These are phyloP conservation scores for Backusella tuberculispora DNA, from an alignment of 192 early-diverging fungal genomes.

Conservation along the genomic window DNA sequence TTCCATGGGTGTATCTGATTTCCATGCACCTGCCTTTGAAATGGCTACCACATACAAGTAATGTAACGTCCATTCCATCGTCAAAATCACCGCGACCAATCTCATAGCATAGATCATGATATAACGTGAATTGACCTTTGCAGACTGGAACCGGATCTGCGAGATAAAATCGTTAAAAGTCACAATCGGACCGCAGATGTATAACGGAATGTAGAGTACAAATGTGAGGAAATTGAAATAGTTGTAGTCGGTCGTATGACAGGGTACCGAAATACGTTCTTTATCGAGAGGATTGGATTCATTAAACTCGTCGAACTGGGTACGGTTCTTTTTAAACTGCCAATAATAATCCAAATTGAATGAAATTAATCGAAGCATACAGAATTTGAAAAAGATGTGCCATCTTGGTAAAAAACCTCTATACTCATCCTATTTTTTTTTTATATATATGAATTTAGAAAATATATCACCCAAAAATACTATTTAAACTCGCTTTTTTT, in stretches of 20 bases:
- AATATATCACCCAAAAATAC: neutral
- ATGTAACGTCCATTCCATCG: constrained; percentile 92
- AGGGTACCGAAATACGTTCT: constrained; percentile 60
- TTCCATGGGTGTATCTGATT: constrained; percentile 71
- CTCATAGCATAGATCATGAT: constrained; percentile 66
- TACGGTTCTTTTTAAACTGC: constrained; percentile 37
- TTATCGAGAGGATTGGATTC: constrained; percentile 49
- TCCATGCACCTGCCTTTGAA: constrained; percentile 83
- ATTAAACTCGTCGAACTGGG: constrained; percentile 45
- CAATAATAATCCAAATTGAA: constrained; percentile 95
- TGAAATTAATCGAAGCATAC: constrained; percentile 88
- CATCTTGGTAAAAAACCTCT: constrained; percentile 79
- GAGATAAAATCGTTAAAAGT: constrained; percentile 91
- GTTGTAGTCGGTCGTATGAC: constrained; percentile 70
- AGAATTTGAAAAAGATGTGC: constrained; percentile 89
- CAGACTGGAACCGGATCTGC: constrained; percentile 62
- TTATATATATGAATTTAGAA: neutral
- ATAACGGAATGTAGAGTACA: constrained; percentile 85
- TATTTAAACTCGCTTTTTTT: neutral
- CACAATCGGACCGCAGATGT: constrained; percentile 92
- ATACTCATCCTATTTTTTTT: constrained; percentile 57
- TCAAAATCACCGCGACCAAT: constrained; percentile 60
- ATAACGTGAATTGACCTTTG: constrained; percentile 34
- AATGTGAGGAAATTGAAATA: constrained; percentile 80
- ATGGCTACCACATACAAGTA: constrained; percentile 89